Evolutionary conservation across 495 filamentous ascomycete genomes (phyloP).

Genomic region (Aspergillus ostianus): DNA sequence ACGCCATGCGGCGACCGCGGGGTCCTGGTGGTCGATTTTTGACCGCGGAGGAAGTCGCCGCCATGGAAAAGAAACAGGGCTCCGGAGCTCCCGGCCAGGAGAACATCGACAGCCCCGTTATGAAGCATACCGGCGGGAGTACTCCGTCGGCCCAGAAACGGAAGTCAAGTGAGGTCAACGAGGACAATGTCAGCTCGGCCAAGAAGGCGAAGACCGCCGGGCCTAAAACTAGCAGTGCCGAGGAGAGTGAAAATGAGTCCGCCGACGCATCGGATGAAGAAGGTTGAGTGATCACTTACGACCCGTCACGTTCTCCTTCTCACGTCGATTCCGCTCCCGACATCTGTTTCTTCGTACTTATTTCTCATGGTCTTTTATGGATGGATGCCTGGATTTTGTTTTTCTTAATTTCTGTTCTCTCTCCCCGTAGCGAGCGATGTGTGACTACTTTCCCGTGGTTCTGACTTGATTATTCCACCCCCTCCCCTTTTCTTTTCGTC

Average conservation of each 20-base stretch:
- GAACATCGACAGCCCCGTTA: slow-evolving; percentile 32
- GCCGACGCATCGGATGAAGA: slow-evolving; percentile 50
- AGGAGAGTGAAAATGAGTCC: slow-evolving; percentile 51
- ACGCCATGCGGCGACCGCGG: slow-evolving; percentile 93
- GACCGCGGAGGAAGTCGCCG: slow-evolving; percentile 95
- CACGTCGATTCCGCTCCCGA: slow-evolving; percentile 14
- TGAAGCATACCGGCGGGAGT: slow-evolving; percentile 23
- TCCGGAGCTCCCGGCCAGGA: slow-evolving; percentile 35
- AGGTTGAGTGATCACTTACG: slow-evolving; percentile 30
- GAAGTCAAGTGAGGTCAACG: slow-evolving; percentile 48
- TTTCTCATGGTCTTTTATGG: slow-evolving; percentile 29
- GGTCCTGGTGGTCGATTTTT: slow-evolving; percentile 96
- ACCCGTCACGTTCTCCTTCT: slow-evolving; percentile 4
- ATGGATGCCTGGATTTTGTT: slow-evolving; percentile 27
- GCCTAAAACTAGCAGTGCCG: slow-evolving; percentile 38
- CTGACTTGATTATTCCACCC: slow-evolving; percentile 13
- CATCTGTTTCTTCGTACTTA: slow-evolving; percentile 29
- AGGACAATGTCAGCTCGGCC: slow-evolving; percentile 36
- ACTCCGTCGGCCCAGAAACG: slow-evolving; percentile 45
- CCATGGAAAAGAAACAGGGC: slow-evolving; percentile 65
- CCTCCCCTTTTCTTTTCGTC: slow-evolving; percentile 23
- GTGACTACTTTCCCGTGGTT: slow-evolving; percentile 21
- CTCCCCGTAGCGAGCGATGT: slow-evolving; percentile 41
- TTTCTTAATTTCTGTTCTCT: slow-evolving; percentile 10
- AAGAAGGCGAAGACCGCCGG: slow-evolving; percentile 48